These are phyloP conservation scores for Parathielavia hyrcaniae DNA, from an alignment of 495 filamentous ascomycete species.

Conservation along the genomic window DNA sequence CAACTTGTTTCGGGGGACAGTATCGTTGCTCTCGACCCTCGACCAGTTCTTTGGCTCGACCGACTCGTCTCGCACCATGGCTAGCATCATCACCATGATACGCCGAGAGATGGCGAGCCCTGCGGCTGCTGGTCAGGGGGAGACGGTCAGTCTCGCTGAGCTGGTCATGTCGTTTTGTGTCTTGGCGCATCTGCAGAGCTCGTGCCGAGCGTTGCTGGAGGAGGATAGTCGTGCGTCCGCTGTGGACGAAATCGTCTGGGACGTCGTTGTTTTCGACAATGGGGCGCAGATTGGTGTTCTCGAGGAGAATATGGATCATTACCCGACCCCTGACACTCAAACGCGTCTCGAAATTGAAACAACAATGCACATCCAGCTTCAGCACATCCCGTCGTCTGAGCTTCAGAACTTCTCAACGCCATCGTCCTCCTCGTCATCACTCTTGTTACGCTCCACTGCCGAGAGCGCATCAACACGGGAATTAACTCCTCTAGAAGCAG, in stretches of 20 bases:
- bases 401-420: background rate
- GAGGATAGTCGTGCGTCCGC: slow-evolving; percentile 46
- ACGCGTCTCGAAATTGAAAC: background rate
- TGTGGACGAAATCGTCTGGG: slow-evolving; percentile 65
- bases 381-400: background rate
- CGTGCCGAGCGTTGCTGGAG: slow-evolving; percentile 56
- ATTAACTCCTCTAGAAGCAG: background rate
- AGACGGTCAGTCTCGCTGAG: slow-evolving; percentile 59
- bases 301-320: slow-evolving; percentile 33
- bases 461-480: background rate
- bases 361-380: background rate
- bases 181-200: slow-evolving; percentile 64
- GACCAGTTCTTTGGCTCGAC: slow-evolving; percentile 73
- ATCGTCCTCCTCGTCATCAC: background rate
- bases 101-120: slow-evolving; percentile 64
- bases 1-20: slow-evolving; percentile 56
- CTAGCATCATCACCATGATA: slow-evolving; percentile 68
- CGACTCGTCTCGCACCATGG: slow-evolving; percentile 73
- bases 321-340: slow-evolving; percentile 23
- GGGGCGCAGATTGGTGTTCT: slow-evolving; percentile 56
- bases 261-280: slow-evolving; percentile 67
- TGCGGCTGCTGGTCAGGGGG: slow-evolving; percentile 50
- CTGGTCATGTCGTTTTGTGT: slow-evolving; percentile 61
- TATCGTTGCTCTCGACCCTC: slow-evolving; percentile 58
- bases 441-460: background rate